Evolutionary conservation across 2,329 filamentous ascomycete species (phyloP), one percentile per base, ranked within the genome.

Genomic region (Fusarium devonianum): DNA sequence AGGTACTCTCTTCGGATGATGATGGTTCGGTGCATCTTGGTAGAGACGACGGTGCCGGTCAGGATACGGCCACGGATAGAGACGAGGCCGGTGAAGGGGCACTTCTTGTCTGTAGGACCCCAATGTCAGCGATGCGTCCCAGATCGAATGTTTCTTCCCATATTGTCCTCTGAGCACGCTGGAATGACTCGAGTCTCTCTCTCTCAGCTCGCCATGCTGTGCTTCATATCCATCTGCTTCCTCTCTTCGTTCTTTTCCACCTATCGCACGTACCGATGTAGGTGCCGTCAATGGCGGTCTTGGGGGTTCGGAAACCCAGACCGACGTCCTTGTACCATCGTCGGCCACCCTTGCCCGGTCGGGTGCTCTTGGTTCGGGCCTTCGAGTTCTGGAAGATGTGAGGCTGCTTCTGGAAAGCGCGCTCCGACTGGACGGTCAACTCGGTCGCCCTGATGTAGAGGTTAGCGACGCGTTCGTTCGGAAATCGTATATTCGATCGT

Each of bases 61-160:
- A 99, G 85, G 86, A 99, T 99, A 93, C 94, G 93, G 80, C 94
- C 94, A 84, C 94, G 94, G 85, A 99, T 99, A 67, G 94, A 97
- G 78, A 99, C 92, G 78, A 93, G 85, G 78, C 95, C 95, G 71
- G 92, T 96, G 89, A 99, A 99, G 69, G 94, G 94, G 89, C 94
- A 99, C 87, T 99, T 99, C 91, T 99, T 99, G 89, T 99, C 94
- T 96, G 74, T 72, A 57, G 10, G 18, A 36, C 40, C 46, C 64
- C 55, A 17, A 49, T 36, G 66, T 71, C 49, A 70, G 66, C 45
- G 35, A 57, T 37, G 33, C 54, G 35, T 46, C 49, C 43, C 40
- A 41, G 42, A 19, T 9, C 28, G 25, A 6, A 16, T 7, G 11
- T 18, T 4, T 46, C 9, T 19, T 13, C 22, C 22, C 25, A 21